Evolutionary conservation across 345 rosid species (phyloP).

Genomic region (Dipteronia dyeriana): DNA sequence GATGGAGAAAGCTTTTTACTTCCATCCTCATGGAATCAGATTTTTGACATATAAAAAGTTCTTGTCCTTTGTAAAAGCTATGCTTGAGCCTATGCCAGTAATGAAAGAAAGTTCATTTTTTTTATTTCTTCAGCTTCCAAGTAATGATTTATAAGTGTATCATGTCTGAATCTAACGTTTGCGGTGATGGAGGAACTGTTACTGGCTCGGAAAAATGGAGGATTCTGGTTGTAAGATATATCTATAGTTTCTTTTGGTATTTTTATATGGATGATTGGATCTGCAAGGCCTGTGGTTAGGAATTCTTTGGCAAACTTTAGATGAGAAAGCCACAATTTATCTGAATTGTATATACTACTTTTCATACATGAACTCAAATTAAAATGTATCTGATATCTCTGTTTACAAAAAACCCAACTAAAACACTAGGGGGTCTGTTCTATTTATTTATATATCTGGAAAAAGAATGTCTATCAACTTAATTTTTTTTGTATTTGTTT

Average conservation of each 20-base stretch:
- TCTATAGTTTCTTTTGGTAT: no score
- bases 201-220: not conserved
- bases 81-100: not conserved
- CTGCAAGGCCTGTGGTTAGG: no score
- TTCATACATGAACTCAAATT: no score
- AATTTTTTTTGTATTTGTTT: not conserved
- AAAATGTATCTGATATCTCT: no score
- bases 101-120: no score
- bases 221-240: no score
- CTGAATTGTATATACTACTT: no score
- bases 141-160: no score
- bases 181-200: not conserved
- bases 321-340: no score
- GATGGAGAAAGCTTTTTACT: slow-evolving; percentile 9
- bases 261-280: no score
- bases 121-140: no score
- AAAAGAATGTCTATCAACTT: slow-evolving; percentile 18
- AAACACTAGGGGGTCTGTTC: not conserved
- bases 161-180: not conserved
- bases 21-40: not conserved
- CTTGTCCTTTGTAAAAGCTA: not conserved
- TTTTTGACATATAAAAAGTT: slow-evolving; percentile 1
- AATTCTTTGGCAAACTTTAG: no score
- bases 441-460: slow-evolving; percentile 7
- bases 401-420: not conserved